phyloP scores from a whole-genome alignment of 2,329 filamentous ascomycete genomes.

The Alternaria angustiovoidea region DNA sequence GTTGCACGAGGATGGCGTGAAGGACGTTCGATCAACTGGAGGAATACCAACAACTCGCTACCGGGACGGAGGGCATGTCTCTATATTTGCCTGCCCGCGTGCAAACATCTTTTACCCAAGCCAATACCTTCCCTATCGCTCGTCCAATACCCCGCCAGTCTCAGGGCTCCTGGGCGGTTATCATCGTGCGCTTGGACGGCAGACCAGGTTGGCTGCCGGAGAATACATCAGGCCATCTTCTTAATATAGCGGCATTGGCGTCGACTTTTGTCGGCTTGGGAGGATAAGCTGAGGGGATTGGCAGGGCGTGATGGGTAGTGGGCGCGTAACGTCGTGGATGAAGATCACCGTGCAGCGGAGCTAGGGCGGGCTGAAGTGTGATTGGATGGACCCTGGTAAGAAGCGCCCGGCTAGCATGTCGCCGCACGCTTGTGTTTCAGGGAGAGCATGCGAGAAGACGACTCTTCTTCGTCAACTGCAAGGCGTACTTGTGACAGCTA shows the following conservation, averaged over 20 bases:
- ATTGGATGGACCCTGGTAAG: constrained; percentile 35
- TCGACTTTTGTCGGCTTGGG: constrained; percentile 38
- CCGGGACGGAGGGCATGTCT: constrained; percentile 34
- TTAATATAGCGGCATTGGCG: constrained; percentile 43
- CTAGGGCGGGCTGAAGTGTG: constrained; percentile 21
- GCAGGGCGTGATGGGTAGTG: constrained; percentile 28
- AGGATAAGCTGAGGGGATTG: constrained; percentile 39
- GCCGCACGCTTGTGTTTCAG: constrained; percentile 38
- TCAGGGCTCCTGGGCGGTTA: constrained; percentile 38
- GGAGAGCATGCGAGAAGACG: constrained; percentile 21
- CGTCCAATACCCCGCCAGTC: constrained; percentile 37
- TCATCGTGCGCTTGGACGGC: constrained; percentile 37
- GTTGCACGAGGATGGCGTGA: constrained; percentile 43
- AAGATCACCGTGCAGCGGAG: constrained; percentile 42
- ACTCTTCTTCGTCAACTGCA: constrained; percentile 17
- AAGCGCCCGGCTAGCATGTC: constrained; percentile 40
- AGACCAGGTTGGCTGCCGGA: constrained; percentile 32
- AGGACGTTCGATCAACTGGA: constrained; percentile 41
- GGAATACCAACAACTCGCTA: constrained; percentile 35
- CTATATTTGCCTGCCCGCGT: constrained; percentile 45
- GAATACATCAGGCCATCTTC: constrained; percentile 28
- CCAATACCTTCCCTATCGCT: constrained; percentile 29
- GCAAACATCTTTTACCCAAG: constrained; percentile 31
- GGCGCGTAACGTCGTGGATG: constrained; percentile 46
- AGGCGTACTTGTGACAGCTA: constrained; percentile 24